Evolutionary conservation across 2,329 filamentous ascomycete genomes (phyloP).

Genomic region (Aspergillus intermedius): DNA sequence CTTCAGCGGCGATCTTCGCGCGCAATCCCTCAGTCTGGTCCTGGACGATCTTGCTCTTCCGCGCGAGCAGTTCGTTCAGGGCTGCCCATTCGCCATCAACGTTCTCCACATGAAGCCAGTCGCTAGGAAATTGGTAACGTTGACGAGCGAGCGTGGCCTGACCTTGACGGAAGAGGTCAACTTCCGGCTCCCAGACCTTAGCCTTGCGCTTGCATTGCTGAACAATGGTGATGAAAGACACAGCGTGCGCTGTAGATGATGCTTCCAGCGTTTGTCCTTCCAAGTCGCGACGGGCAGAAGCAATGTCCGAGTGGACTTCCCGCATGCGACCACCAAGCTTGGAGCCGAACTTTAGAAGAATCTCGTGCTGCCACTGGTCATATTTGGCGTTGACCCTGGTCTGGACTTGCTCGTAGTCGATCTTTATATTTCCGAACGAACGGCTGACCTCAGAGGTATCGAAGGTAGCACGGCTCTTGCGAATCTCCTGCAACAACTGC

Average conservation of each 20-base stretch:
- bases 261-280: constrained; percentile 90
- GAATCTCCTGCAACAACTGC: constrained; percentile 91
- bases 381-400: constrained; percentile 99
- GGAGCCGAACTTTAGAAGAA: constrained; percentile 83
- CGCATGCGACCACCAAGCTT: constrained; percentile 85
- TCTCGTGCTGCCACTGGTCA: constrained; percentile 98
- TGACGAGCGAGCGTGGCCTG: constrained; percentile 87
- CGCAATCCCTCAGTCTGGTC: constrained; percentile 93
- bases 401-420: constrained; percentile 98
- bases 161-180: constrained; percentile 91
- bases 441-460: constrained; percentile 93
- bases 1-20: constrained; percentile 90
- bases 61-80: constrained; percentile 80
- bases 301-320: constrained; percentile 85
- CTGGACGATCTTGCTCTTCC: constrained; percentile 91
- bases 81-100: constrained; percentile 94
- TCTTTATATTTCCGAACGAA: constrained; percentile 85
- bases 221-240: constrained; percentile 96
- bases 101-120: constrained; percentile 95
- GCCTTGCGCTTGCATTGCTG: constrained; percentile 94
- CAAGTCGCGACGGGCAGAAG: constrained; percentile 81
- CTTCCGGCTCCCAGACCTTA: constrained; percentile 88
- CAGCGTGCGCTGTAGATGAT: constrained; percentile 90
- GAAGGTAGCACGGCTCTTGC: constrained; percentile 91
- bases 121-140: constrained; percentile 83